These are phyloP conservation scores for Phlegmacium glaucopus DNA, from an alignment of 768 basidiomycete species.

Conservation along the genomic window DNA sequence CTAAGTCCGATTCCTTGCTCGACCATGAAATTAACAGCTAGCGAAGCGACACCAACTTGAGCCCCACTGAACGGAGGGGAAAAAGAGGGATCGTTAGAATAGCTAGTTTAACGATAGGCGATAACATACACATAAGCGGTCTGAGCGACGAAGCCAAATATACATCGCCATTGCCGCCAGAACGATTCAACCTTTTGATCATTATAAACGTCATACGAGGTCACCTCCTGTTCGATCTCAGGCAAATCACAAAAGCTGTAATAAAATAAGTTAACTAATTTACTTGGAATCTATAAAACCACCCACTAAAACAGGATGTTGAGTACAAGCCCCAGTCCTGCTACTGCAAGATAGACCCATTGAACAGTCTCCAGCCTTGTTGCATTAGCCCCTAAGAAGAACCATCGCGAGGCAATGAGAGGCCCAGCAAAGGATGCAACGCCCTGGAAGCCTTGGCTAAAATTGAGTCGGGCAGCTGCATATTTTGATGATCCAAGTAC, in stretches of 20 bases:
- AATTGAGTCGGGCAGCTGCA: conserved; percentile 73
- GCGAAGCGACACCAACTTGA: conserved; percentile 62
- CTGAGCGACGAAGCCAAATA: conserved; percentile 74
- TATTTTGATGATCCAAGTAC: conserved; percentile 65
- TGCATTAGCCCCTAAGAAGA: conserved; percentile 65
- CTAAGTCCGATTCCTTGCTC: conserved; percentile 56
- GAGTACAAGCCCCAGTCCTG: conserved; percentile 57
- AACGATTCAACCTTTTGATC: conserved; percentile 50
- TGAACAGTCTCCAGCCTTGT: conserved; percentile 63
- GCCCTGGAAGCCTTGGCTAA: conserved; percentile 79
- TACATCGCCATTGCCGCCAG: conserved; percentile 64
- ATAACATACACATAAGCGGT: conserved; percentile 56
- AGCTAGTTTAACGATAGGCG: not conserved
- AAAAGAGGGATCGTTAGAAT: not conserved
- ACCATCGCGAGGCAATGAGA: conserved; percentile 71
- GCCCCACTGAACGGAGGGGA: conserved; percentile 41
- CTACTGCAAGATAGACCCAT: conserved; percentile 68
- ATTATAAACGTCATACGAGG: conserved; percentile 39
- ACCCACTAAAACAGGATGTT: conserved; percentile 64
- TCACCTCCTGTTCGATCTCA: conserved; percentile 65
- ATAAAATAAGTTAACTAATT: not conserved
- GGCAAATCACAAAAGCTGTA: conserved; percentile 60
- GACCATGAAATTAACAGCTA: conserved; percentile 68
- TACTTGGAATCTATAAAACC: conserved; percentile 1
- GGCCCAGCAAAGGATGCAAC: conserved; percentile 72